Evolutionary conservation across 495 filamentous ascomycete species (phyloP), one percentile per base, ranked within the genome.

Genomic region (Hypomontagnella submonticulosa): DNA sequence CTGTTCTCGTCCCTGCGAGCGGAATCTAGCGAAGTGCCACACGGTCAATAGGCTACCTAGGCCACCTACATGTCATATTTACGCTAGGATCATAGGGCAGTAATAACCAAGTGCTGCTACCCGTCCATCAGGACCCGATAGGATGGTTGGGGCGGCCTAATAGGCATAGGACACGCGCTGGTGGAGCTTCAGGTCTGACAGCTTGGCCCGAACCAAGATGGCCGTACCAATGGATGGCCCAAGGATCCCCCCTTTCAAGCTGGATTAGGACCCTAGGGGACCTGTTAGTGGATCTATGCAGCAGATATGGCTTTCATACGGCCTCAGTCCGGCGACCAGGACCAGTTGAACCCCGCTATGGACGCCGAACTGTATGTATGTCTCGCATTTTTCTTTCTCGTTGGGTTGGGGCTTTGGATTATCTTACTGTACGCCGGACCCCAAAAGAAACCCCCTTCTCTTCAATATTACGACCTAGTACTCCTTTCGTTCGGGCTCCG

Each of bases 121-220:
- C 15, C 10, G 12, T 58, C 51, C 18, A 33, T 34, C 11, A 63
- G 43, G 48, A 55, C 63, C 63, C 63, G 43, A 42, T 50, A 42
- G 55, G 49, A 42, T 49, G 63, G 63, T 56, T 59, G 34, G 38
- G 40, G 61, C 46, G 19, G 32, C 27, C 15, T 52, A 20, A 30
- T 20, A 20, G 16, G 38, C n/a, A 30, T 20, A 20, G 16, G 38
- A 6, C 9, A 1, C 5, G 37, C 37, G 19, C 38, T 43, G 40
- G 38, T 37, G 57, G 57, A 27, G 47, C n/a, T n/a, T 60, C 19
- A 30, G 36, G 23, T 10, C 34, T 48, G 13, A 27, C n/a, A 27
- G 23, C 42, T 34, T 49, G 10, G 48, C 1, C 18, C 32, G 57
- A 61, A 37, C 57, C 41, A 53, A 53, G 47, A 53, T 53, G n/a